These are phyloP conservation scores for Pyrenophora teres DNA, from an alignment of 2,329 filamentous ascomycete species.

Conservation along the genomic window DNA sequence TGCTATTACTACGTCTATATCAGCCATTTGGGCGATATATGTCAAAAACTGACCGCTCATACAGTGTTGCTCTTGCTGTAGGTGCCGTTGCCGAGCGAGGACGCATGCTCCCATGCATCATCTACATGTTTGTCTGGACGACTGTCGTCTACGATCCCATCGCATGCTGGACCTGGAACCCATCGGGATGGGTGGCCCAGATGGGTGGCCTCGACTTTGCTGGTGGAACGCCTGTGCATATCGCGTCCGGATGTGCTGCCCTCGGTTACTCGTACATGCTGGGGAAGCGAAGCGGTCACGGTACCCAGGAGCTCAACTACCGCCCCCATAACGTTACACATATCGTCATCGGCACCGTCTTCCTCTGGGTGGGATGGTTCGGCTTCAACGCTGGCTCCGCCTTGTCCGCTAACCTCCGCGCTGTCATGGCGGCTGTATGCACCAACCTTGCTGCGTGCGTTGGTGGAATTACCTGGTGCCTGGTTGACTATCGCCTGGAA, in stretches of 20 bases:
- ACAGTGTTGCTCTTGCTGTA: conserved; percentile 77
- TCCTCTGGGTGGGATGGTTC: conserved; percentile 95
- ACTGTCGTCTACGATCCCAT: conserved; percentile 91
- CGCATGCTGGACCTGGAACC: conserved; percentile 94
- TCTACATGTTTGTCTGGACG: conserved; percentile 93
- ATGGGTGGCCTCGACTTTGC: conserved; percentile 88
- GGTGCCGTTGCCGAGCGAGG: conserved; percentile 86
- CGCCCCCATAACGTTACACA: conserved; percentile 92
- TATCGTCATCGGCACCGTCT: conserved; percentile 89
- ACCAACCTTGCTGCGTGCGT: conserved; percentile 85
- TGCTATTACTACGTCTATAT: conserved; percentile 73
- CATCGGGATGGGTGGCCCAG: conserved; percentile 76
- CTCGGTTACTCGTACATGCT: conserved; percentile 91
- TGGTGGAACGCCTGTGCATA: conserved; percentile 88
- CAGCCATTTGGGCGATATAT: too few species aligned
- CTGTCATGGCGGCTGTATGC: conserved; percentile 83
- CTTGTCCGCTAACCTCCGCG: conserved; percentile 78
- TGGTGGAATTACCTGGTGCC: conserved; percentile 86
- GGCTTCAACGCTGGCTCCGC: conserved; percentile 91
- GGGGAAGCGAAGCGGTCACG: conserved; percentile 81
- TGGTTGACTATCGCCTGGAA: conserved; percentile 86
- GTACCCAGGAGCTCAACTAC: conserved; percentile 87
- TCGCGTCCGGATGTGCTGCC: conserved; percentile 79
- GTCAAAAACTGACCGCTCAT: conserved; percentile 6
- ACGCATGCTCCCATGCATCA: conserved; percentile 82